Evolutionary conservation across 2,329 filamentous ascomycete species (phyloP).

Genomic region (Fusarium paranaense): DNA sequence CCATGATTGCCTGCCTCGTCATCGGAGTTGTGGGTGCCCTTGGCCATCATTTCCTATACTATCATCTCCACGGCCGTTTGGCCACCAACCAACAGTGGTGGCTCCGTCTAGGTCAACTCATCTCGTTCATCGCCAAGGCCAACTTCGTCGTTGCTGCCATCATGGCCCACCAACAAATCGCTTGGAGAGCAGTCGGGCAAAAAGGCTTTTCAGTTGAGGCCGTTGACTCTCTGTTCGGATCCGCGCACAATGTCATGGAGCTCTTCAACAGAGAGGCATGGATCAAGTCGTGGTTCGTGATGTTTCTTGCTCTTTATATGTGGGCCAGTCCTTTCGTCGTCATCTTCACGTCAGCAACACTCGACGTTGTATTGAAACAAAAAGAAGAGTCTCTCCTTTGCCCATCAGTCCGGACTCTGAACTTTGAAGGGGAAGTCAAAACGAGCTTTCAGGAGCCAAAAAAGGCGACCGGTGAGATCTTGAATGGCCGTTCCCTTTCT

Average conservation of each 20-base stretch:
- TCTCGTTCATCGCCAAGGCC: slow-evolving; percentile 22
- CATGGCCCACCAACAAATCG: slow-evolving; percentile 23
- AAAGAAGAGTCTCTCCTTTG: background rate
- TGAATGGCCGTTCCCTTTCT: background rate
- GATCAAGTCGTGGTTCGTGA: background rate
- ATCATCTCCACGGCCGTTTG: slow-evolving; percentile 5
- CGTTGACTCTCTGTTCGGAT: slow-evolving; percentile 18
- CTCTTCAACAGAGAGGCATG: slow-evolving; percentile 16
- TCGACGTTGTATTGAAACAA: background rate
- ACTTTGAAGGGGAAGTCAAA: background rate
- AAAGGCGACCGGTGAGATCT: background rate
- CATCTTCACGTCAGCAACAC: slow-evolving; percentile 18
- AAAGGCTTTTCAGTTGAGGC: slow-evolving; percentile 17
- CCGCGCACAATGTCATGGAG: slow-evolving; percentile 4
- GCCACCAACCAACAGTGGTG: slow-evolving; percentile 29
- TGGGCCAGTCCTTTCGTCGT: slow-evolving; percentile 22
- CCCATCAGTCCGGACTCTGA: background rate
- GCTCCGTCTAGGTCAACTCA: slow-evolving; percentile 25
- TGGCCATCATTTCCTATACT: slow-evolving; percentile 20
- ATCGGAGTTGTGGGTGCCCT: slow-evolving; percentile 12
- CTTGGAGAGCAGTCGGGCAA: slow-evolving; percentile 16
- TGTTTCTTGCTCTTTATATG: slow-evolving; percentile 23
- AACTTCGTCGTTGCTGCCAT: slow-evolving; percentile 16
- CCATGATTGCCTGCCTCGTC: slow-evolving; percentile 20
- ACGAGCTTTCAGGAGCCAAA: background rate